Base-by-base conservation (phyloP, 2,329 filamentous ascomycete genomes). In the Chalaropsis thielavioides region DNA sequence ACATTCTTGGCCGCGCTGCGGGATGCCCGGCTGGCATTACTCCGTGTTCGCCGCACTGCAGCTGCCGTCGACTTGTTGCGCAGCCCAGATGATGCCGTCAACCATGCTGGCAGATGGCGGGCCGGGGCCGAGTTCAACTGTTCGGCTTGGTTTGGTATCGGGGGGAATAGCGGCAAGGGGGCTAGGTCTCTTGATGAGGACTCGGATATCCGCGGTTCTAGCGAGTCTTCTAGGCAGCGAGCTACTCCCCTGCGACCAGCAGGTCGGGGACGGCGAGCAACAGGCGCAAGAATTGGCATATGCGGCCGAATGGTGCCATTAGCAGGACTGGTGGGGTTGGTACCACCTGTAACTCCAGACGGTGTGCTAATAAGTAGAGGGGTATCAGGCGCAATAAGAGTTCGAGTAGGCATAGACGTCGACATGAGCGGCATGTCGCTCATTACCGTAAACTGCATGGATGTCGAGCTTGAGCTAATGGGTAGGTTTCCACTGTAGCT, bases 1-100 rank as follows among this genome's bases (percentile, higher is more conserved):
- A 86, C 81, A 69, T 86, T 86, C 73, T 81, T 84, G 10, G 82
- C 79, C 5, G 83, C 83, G 65, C 82, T 83, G 35, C 82, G 76
- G 70, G 65, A 56, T n/a, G 66, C 66, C 8, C 66, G 43, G 49
- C 83, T 81, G 1, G 83, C 83, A 49, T 83, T 78, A 69, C 82
- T 84, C 44, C 76, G 76, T 31, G 76, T 77, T 41, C 81, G 74
- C 64, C 72, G 77, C 5, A 83, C 72, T 51, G 76, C 77, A 0
- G 76, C 75, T 67, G 76, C 46, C 6, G 54, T 35, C 24, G 54
- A 38, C 17, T 58, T 58, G 54, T 38, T 31, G 15, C 27, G 54
- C 31, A 58, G 54, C n/a, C 31, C 31, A 6, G 54, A n/a, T n/a
- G 54, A 58, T 8, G 54, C 15, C 13, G 54, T 56, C 40, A 66